Conservation (phyloP, 177 flowering plant species). For the Vitis hybrid region DNA sequence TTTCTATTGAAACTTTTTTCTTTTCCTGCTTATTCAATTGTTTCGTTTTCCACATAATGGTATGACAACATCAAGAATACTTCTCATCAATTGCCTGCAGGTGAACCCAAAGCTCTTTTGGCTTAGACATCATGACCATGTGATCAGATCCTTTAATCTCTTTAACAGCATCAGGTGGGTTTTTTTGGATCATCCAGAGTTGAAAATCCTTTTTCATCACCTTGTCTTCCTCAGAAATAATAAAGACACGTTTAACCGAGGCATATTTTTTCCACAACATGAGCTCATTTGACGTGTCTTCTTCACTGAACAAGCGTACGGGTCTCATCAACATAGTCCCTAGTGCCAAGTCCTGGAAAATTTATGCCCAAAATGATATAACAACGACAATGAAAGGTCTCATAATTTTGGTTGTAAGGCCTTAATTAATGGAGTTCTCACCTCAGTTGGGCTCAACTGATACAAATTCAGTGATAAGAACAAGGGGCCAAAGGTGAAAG, state of each 20-base stretch:
- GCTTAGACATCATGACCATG: constrained; percentile 36
- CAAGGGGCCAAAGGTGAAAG: constrained; percentile 24
- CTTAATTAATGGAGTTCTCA: not conserved
- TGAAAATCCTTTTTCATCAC: constrained; percentile 6
- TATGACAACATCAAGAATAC: not conserved
- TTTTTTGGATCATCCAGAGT: constrained; percentile 26
- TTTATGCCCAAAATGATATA: not conserved
- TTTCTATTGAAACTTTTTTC: too few species aligned
- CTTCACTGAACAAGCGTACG: constrained; percentile 13
- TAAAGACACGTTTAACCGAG: constrained; percentile 20
- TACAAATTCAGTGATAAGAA: constrained; percentile 16
- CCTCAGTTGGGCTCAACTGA: constrained; percentile 29
- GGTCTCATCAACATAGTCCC: constrained; percentile 26
- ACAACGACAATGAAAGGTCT: too few species aligned
- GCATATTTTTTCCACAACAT: constrained; percentile 17
- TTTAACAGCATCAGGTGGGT: constrained; percentile 20
- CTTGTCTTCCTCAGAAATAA: constrained; percentile 16
- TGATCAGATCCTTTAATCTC: constrained; percentile 26
- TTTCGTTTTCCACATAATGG: too few species aligned
- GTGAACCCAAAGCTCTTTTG: constrained; percentile 10
- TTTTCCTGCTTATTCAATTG: too few species aligned
- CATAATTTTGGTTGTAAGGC: too few species aligned
- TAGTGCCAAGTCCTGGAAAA: constrained; percentile 9
- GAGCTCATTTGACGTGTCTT: constrained; percentile 21
- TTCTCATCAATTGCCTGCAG: constrained; percentile 11